Percentiles rank a stretch among this genome's conserved stretches.
These are phyloP conservation scores for Tarenaya hassleriana DNA, from an alignment of 345 rosid genomes.

Conservation along the genomic window DNA sequence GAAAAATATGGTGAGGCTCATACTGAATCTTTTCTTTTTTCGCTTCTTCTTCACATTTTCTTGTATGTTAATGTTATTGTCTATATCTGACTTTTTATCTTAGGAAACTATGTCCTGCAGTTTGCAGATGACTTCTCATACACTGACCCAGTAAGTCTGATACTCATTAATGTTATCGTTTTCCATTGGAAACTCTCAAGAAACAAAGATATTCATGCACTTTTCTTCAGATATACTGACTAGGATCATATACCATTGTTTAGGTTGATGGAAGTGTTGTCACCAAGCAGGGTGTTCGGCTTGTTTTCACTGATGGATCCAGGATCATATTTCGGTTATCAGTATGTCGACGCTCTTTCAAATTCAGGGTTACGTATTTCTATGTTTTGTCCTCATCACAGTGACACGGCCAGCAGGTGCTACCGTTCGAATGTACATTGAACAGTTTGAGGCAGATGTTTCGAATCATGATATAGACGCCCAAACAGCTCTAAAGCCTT, in stretches of 20 bases:
- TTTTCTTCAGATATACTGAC: constrained; percentile 10
- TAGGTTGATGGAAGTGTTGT: constrained; percentile 94
- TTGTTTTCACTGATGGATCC: constrained; percentile 87
- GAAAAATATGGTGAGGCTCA: constrained; percentile 57
- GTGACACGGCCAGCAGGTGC: too few species aligned
- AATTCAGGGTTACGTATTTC: constrained; percentile 13
- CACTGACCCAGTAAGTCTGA: constrained; percentile 78
- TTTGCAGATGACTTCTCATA: constrained; percentile 87
- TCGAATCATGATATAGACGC: constrained; percentile 89
- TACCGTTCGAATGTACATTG: constrained; percentile 63
- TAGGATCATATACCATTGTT: constrained; percentile 16
- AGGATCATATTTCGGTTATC: constrained; percentile 85
- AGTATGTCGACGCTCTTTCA: constrained; percentile 34
- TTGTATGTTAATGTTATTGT: constrained; percentile 7
- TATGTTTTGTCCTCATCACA: background rate
- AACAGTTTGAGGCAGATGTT: constrained; percentile 74
- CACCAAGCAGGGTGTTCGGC: constrained; percentile 89
- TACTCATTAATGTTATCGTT: background rate
- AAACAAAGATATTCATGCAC: constrained; percentile 2
- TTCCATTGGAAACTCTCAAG: background rate
- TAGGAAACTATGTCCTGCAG: constrained; percentile 65
- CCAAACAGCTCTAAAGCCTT: constrained; percentile 69
- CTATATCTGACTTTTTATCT: constrained; percentile 18
- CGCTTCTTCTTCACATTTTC: constrained; percentile 1
- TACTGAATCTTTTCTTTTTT: background rate